Base-by-base conservation (phyloP, 2,329 filamentous ascomycete species). In the Claviceps pusilla region DNA sequence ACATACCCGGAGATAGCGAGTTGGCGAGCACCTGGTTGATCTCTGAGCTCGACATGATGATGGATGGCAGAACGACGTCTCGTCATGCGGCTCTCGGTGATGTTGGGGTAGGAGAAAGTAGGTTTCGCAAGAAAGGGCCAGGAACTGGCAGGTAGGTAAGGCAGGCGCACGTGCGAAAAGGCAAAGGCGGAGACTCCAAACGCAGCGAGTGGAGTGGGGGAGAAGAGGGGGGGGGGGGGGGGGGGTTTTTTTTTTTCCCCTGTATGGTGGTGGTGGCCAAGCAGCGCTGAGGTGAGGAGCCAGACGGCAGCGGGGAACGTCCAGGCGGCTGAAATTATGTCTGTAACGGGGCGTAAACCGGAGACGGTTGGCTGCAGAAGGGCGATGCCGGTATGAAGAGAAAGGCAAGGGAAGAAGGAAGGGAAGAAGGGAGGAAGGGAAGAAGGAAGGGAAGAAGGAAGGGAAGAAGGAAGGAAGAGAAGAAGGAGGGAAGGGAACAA, bases 21-120 rank as follows among this genome's bases (percentile, higher is more conserved):
- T 90, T 91, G 74, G 89, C 83, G 78, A 98, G 86, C 77, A 98
- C 91, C 76, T 89, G 86, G 78, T 91, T 95, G 77, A 97, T 94
- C 77, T 97, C 89, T 86, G 94, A 75, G 76, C 76, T 79, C 72
- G 78, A 79, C 78, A 81, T 89, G 71, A 67, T 76, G 70, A 68
- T 64, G 65, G 66, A 65, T 63, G 60, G 61, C 57, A 54, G 58
- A 58, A 57, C 60, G 63, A 57, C 60, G 63, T 62, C 59, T 68
- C 65, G 65, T 68, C 68, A 70, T 70, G 66, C 68, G 67, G 65
- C 58, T 62, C 60, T 57, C 59, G 59, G 62, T 62, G 60, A 60
- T 59, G 53, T 39, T 52, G 48, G 11, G 29, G 28, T 49, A 37
- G 35, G 47, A 45, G 33, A 41, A 19, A 45, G 48, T 24, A 39